Conservation (phyloP, 208 protist genomes). For the Borovskyia barvae region DNA sequence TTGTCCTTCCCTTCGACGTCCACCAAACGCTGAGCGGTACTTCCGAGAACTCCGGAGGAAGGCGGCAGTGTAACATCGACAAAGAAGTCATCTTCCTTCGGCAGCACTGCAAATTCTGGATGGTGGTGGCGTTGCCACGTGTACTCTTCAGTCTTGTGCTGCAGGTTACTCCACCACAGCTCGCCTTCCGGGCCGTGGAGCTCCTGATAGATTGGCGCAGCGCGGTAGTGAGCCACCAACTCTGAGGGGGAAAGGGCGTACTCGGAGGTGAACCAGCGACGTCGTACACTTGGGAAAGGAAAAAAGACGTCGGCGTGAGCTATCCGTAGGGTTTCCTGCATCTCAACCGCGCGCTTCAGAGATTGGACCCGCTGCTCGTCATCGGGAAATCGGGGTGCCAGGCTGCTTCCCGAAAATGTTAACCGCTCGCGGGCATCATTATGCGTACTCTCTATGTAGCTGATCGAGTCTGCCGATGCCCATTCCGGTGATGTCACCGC, state of each 20-base stretch:
- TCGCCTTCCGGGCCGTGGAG: slow-evolving; percentile 25
- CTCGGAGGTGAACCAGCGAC: slow-evolving; percentile 71
- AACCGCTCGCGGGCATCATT: slow-evolving; percentile 1
- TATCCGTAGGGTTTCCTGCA: slow-evolving; percentile 34
- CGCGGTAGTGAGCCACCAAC: slow-evolving; percentile 41
- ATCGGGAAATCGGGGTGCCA: neutral
- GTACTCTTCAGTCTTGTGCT: neutral
- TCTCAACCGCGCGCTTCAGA: slow-evolving; percentile 28
- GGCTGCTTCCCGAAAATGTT: too few relatives aligned
- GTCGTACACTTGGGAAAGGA: slow-evolving; percentile 61
- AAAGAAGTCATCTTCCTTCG: neutral
- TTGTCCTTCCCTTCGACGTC: too few relatives aligned
- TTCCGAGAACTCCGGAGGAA: too few relatives aligned
- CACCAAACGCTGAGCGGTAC: too few relatives aligned
- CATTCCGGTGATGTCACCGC: slow-evolving; percentile 45
- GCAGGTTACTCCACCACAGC: slow-evolving; percentile 9
- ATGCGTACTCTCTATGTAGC: slow-evolving; percentile 27
- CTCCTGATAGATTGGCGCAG: slow-evolving; percentile 51
- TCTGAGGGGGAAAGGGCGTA: slow-evolving; percentile 51
- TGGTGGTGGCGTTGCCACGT: too few relatives aligned
- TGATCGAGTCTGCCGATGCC: slow-evolving; percentile 37
- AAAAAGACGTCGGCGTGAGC: slow-evolving; percentile 78
- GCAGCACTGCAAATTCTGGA: too few relatives aligned
- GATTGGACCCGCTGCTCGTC: neutral
- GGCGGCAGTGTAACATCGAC: slow-evolving; percentile 2